Percentiles rank a stretch among this genome's conserved stretches.
Evolutionary conservation across 495 filamentous ascomycete genomes (phyloP).

Genomic region (Penicillium antarcticum): DNA sequence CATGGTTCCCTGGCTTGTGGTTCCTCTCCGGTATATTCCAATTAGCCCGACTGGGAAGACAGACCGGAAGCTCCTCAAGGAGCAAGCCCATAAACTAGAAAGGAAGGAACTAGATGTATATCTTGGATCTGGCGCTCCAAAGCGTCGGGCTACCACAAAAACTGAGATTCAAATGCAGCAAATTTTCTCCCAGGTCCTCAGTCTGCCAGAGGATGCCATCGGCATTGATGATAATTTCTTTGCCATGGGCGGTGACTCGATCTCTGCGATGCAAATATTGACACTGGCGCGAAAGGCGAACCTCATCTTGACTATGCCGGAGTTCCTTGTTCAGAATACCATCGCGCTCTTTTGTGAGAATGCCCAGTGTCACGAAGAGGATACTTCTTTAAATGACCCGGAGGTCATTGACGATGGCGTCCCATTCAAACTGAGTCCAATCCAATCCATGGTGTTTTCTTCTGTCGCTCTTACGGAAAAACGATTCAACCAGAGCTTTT

Average conservation of each 20-base stretch:
- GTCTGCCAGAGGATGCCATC: constrained; percentile 14
- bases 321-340: constrained; percentile 1
- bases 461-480: constrained; percentile 33
- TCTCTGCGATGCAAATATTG: constrained; percentile 16
- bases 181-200: constrained; percentile 17
- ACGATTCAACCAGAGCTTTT: constrained; percentile 62
- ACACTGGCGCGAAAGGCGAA: constrained; percentile 29
- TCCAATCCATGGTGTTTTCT: constrained; percentile 20
- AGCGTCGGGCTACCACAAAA: too few relatives aligned
- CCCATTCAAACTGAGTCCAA: constrained; percentile 20
- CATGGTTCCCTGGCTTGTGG: too few relatives aligned
- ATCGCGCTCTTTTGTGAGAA: neutral
- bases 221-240: constrained; percentile 34
- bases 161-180: constrained; percentile 12
- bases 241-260: constrained; percentile 25
- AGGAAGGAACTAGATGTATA: too few relatives aligned
- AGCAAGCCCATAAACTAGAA: too few relatives aligned
- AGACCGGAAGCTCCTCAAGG: too few relatives aligned
- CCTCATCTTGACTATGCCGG: too few relatives aligned
- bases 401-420: constrained; percentile 8
- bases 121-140: too few relatives aligned
- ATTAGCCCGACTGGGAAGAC: too few relatives aligned
- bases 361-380: constrained; percentile 6
- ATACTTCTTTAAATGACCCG: too few relatives aligned
- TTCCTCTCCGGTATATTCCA: too few relatives aligned